Percentiles rank a stretch among this genome's conserved stretches.
Evolutionary conservation across 768 basidiomycete genomes (phyloP).

Genomic region (Trametes elegans): DNA sequence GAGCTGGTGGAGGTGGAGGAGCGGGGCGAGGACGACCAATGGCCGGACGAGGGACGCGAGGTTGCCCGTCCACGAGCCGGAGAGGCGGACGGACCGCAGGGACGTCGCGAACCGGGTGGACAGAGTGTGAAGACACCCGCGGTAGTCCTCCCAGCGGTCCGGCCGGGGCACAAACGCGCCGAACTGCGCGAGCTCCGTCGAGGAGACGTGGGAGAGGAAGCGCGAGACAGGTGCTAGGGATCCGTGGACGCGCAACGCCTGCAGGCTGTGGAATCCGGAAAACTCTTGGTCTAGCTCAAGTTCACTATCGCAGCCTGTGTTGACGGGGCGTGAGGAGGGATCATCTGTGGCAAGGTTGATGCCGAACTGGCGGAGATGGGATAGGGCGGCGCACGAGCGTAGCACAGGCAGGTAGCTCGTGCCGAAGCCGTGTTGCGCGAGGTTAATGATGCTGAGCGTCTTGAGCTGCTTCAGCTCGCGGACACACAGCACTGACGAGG

Average conservation of each 20-base stretch:
- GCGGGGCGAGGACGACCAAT: not conserved
- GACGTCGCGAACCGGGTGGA: not conserved
- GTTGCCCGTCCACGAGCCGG: conserved; percentile 5
- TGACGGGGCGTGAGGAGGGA: not conserved
- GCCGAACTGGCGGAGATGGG: conserved; percentile 2
- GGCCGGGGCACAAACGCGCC: conserved; percentile 4
- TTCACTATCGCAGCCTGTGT: not conserved
- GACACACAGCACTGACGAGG: not conserved
- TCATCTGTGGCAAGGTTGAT: not conserved
- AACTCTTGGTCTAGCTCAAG: not conserved
- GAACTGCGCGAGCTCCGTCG: conserved; percentile 2
- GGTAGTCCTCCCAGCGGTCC: not conserved
- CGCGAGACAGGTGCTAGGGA: conserved; percentile 3
- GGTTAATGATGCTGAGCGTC: conserved; percentile 2
- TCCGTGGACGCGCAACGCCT: conserved; percentile 6
- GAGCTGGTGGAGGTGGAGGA: conserved; percentile 4
- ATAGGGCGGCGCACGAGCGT: not conserved
- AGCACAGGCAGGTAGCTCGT: not conserved
- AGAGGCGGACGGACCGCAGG: not conserved
- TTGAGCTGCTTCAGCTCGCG: not conserved
- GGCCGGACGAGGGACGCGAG: not conserved
- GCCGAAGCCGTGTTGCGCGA: conserved; percentile 1
- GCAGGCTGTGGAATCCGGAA: not conserved
- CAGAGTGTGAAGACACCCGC: not conserved
- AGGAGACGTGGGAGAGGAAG: conserved; percentile 6